Evolutionary conservation across 495 filamentous ascomycete species (phyloP), one percentile per base, ranked within the genome.

Genomic region (Penicillium maclennaniae): DNA sequence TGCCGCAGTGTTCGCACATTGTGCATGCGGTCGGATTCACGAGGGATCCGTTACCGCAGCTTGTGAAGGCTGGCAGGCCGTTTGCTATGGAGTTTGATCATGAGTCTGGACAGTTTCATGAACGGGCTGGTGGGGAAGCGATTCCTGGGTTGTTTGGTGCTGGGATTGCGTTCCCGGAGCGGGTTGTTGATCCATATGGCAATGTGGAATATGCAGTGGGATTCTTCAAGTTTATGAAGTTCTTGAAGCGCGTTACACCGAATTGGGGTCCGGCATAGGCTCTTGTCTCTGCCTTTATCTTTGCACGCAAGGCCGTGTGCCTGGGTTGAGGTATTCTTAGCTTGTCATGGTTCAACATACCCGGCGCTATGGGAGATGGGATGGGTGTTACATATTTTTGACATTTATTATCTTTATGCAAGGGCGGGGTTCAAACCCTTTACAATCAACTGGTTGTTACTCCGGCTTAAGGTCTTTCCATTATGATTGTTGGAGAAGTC

Each of bases 211-310:
- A 75, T 67, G 78, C 80, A 7, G 82, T 85, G 36, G 82, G 82
- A 0, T 79, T 84, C 62, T 80, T 67, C 44, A 85, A 85, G 70
- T 85, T 85, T 59, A 83, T 84, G 81, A 80, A 74, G 50, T 84
- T 75, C 56, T 59, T 83, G 48, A 79, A 81, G 60, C 70, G 68
- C 54, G 79, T 82, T 21, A 56, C 66, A 15, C 77, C 78, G 25
- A 52, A 63, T 19, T 83, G 79, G 80, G 31, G 15, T 14, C 27
- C 52, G 12, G 34, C 47, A 23, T 52, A 21, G 41, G 20, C 10
- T 19, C 28, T 36, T 38, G 37, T 7, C 14, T 39, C 2, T 37
- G 34, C 2, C 6, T 39, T 39, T 16, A 0, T 9, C 8, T 40
- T 5, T 16, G 19, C 17, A 40, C 4, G 10, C 8, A 12, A 34